Conservation (phyloP, 352 stramenopile species). For the Phytopythium vexans region DNA sequence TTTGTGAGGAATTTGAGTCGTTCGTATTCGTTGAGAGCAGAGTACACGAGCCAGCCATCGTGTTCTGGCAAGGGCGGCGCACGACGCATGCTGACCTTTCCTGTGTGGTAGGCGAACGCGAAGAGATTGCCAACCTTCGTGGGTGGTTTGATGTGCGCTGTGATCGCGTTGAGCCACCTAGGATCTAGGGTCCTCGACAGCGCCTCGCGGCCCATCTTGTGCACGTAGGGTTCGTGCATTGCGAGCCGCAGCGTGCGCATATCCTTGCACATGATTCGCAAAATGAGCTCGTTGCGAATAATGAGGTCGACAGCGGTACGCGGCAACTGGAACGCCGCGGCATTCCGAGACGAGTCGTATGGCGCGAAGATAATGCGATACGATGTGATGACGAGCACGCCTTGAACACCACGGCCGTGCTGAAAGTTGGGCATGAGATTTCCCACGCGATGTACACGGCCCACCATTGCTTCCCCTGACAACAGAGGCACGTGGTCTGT, state of each 20-base stretch:
- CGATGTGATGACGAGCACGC: conserved; percentile 82
- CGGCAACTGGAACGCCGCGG: conserved; percentile 81
- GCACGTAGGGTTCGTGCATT: conserved; percentile 84
- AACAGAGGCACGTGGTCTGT: conserved; percentile 53
- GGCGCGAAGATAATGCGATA: conserved; percentile 83
- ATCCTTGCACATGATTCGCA: conserved; percentile 80
- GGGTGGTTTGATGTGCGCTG: conserved; percentile 72
- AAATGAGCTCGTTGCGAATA: conserved; percentile 74
- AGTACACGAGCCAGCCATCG: conserved; percentile 84
- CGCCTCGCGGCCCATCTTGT: conserved; percentile 79
- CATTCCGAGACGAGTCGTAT: conserved; percentile 83
- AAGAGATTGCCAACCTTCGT: conserved; percentile 72
- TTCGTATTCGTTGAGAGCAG: conserved; percentile 76
- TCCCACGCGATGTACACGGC: conserved; percentile 81
- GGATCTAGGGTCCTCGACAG: conserved; percentile 71
- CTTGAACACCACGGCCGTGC: conserved; percentile 78
- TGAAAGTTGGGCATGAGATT: conserved; percentile 82
- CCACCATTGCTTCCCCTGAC: conserved; percentile 65
- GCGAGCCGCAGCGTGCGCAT: conserved; percentile 73
- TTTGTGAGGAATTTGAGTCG: conserved; percentile 70
- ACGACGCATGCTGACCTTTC: conserved; percentile 47
- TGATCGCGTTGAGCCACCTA: conserved; percentile 75
- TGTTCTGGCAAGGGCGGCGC: conserved; percentile 38
- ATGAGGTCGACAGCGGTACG: conserved; percentile 75
- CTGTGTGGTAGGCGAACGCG: conserved; percentile 78